These are phyloP conservation scores for Przewalskia tangutica DNA, from an alignment of 257 asterid species.

Conservation along the genomic window DNA sequence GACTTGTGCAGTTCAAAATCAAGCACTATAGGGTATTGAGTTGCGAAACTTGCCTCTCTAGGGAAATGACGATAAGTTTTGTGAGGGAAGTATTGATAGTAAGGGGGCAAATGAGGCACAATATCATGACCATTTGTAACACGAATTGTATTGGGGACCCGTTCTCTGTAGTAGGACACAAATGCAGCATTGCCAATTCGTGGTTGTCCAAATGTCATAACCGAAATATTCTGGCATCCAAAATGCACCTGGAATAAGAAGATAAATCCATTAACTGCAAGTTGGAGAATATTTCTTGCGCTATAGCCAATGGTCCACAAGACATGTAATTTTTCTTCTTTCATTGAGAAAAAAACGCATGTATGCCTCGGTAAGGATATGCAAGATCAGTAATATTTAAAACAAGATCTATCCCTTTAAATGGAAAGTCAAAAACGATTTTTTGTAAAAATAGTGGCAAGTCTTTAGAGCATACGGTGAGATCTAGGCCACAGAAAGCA, in stretches of 20 bases:
- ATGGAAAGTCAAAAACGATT: conserved; percentile 6
- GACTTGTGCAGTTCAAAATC: neutral
- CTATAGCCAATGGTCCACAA: neutral
- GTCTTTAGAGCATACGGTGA: conserved; percentile 36
- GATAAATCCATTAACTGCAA: neutral
- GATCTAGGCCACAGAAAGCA: conserved; percentile 89
- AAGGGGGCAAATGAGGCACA: conserved; percentile 99
- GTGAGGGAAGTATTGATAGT: conserved; percentile 50
- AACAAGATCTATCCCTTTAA: neutral
- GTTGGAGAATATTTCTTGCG: neutral
- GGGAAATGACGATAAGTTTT: conserved; percentile 91
- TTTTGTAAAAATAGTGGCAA: neutral
- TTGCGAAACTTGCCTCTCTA: conserved; percentile 60
- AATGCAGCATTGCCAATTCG: conserved; percentile 84
- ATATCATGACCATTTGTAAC: conserved; percentile 77
- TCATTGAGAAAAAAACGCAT: neutral
- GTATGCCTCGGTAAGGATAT: neutral
- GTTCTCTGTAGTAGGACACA: conserved; percentile 51
- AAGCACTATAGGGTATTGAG: neutral
- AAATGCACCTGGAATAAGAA: conserved; percentile 46
- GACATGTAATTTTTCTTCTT: neutral
- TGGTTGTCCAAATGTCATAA: conserved; percentile 95
- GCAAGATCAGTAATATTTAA: neutral
- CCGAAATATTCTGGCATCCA: conserved; percentile 54
- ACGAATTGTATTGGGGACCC: conserved; percentile 74